These are phyloP conservation scores for Termitomyces sp. DNA, from an alignment of 768 basidiomycete species.

Conservation along the genomic window DNA sequence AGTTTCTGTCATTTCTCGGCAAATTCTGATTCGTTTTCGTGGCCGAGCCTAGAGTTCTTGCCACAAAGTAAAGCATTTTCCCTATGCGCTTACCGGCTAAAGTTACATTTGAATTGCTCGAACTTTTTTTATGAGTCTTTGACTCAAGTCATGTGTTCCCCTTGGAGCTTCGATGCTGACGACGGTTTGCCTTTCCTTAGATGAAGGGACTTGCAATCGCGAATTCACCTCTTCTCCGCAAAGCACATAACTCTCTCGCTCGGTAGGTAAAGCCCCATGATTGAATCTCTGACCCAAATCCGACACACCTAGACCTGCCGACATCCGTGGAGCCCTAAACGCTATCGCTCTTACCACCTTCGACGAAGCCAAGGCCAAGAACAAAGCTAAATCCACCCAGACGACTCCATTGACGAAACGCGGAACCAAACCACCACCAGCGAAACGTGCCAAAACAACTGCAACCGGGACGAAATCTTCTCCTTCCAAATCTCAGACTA, in stretches of 20 bases:
- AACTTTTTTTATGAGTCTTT: background rate
- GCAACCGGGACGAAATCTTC: constrained; percentile 8
- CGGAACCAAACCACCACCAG: constrained; percentile 29
- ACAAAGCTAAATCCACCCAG: constrained; percentile 23
- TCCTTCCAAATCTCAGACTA: constrained; percentile 17
- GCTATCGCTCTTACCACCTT: constrained; percentile 42
- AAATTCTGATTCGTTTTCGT: background rate
- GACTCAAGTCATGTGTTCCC: background rate
- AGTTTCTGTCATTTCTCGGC: constrained; percentile 18
- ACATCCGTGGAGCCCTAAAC: constrained; percentile 51
- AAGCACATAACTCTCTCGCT: constrained; percentile 57
- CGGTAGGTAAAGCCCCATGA: constrained; percentile 34
- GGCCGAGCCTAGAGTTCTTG: background rate
- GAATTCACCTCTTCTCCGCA: constrained; percentile 50
- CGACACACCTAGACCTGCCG: constrained; percentile 38
- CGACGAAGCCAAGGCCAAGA: constrained; percentile 38
- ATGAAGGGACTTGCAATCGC: constrained; percentile 64
- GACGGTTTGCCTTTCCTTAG: constrained; percentile 23
- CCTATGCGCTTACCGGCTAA: background rate
- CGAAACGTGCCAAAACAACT: constrained; percentile 31
- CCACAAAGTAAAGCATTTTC: too few relatives aligned
- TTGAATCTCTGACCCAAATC: background rate
- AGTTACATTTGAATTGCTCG: background rate
- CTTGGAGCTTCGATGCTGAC: background rate
- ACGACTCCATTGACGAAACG: constrained; percentile 13